Conservation (phyloP, 306 rosid genomes). For the Vachellia pachyceras region DNA sequence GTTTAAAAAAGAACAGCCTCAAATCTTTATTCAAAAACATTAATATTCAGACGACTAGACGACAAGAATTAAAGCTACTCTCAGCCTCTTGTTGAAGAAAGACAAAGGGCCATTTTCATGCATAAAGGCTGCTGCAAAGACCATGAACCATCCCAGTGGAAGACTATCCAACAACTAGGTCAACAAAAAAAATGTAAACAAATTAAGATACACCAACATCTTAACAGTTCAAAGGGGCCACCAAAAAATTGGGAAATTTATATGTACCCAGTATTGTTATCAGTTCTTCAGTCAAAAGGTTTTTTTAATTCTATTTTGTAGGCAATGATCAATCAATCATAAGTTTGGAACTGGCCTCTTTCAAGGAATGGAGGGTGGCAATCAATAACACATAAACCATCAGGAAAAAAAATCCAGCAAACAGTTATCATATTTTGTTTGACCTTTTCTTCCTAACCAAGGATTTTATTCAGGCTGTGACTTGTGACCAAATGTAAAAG, state of each 20-base stretch:
- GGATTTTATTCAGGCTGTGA: not conserved
- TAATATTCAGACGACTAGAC: too few relatives aligned
- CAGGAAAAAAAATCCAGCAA: not conserved
- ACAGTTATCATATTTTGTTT: not conserved
- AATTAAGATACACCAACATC: not conserved
- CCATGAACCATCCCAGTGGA: constrained; percentile 41
- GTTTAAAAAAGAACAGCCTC: too few relatives aligned
- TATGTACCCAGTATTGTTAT: not conserved
- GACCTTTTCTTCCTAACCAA: too few relatives aligned
- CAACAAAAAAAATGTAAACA: constrained; percentile 22
- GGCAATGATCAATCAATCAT: not conserved
- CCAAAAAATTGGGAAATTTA: not conserved
- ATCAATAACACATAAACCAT: not conserved
- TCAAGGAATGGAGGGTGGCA: constrained; percentile 5
- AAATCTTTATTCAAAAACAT: too few relatives aligned
- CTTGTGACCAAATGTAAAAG: not conserved
- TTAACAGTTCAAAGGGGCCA: not conserved
- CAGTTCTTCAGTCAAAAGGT: not conserved
- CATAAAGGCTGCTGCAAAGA: constrained; percentile 40
- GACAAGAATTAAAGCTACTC: too few relatives aligned
- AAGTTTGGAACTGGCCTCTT: constrained; percentile 7
- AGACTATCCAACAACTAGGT: too few relatives aligned
- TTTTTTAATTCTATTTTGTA: not conserved
- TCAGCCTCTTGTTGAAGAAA: constrained; percentile 42
- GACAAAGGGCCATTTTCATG: too few relatives aligned